Evolutionary conservation across 2,329 filamentous ascomycete species (phyloP).

Genomic region (Aspergillus clavatus): DNA sequence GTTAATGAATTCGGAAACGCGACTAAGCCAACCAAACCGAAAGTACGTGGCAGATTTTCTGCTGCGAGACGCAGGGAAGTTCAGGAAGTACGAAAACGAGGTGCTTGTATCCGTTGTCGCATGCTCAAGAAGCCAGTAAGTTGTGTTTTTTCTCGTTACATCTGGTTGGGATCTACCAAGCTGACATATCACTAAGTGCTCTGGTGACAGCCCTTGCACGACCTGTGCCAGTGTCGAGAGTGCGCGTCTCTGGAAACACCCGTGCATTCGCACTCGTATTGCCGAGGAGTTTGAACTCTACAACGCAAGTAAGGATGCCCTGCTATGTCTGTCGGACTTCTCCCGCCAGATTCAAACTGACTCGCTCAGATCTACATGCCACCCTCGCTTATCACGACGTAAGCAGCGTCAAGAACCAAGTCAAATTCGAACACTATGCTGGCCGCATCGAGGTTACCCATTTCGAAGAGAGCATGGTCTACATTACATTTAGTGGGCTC

Average conservation of each 20-base stretch:
- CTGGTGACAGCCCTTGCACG: conserved; percentile 55
- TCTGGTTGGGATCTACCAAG: not conserved
- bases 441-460: conserved; percentile 53
- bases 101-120: conserved; percentile 58
- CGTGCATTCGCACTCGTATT: conserved; percentile 55
- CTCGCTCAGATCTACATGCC: conserved; percentile 43
- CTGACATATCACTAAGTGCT: conserved; percentile 41
- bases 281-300: conserved; percentile 56
- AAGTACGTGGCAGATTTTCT: conserved; percentile 54
- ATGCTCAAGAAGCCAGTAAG: conserved; percentile 59
- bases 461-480: conserved; percentile 49
- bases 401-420: conserved; percentile 45
- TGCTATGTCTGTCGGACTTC: not conserved
- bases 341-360: too few relatives aligned
- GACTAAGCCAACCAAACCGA: conserved; percentile 40
- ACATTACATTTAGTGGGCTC: conserved; percentile 44
- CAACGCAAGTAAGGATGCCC: conserved; percentile 43
- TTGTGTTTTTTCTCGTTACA: not conserved
- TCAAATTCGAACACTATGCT: conserved; percentile 45
- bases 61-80: conserved; percentile 55
- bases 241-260: conserved; percentile 57
- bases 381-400: conserved; percentile 50
- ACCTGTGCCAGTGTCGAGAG: conserved; percentile 57
- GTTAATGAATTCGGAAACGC: conserved; percentile 39
- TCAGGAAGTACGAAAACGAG: conserved; percentile 55